Base-by-base conservation (phyloP, 2,329 filamentous ascomycete species). In the Pestalotiopsis sp. region DNA sequence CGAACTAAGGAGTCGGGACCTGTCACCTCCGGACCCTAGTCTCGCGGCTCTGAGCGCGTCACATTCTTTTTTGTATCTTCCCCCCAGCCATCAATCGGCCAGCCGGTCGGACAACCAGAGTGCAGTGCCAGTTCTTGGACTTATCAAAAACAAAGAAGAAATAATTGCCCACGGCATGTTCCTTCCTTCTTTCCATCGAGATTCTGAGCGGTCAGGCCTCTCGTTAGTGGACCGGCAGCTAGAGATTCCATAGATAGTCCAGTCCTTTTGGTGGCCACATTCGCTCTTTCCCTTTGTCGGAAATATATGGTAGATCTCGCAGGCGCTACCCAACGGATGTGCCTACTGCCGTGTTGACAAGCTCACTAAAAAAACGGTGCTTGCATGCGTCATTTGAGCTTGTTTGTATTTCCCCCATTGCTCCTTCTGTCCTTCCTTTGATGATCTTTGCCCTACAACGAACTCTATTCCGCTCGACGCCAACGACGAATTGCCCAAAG, bases 1-100 rank as follows among this genome's bases (percentile, higher is more conserved):
- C 65, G 69, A 72, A 70, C 69, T 72, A 74, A 73, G 69, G 67
- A 72, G 70, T 70, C 76, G 76, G 76, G 70, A 73, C 66, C 67
- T 73, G 69, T 69, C 72, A 73, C 66, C 69, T 72, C 75, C 75
- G 75, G 69, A 67, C 67, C 73, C 72, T 71, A 69, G 70, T 70
- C 68, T 69, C 70, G 68, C 69, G 71, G 70, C 64, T 70, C 68
- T 67, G 68, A 66, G 70, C 71, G 69, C 70, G 69, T 74, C 71
- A 72, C 68, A 72, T 72, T 73, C 72, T 68, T 68, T 57, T 67
- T 62, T 65, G 61, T 62, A 23, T 9, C 36, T 7, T n/a, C 45
- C 36, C 49, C 66, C 64, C 58, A 67, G 36, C 38, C 36, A 12
- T 13, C 17, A 63, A 66, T 67, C 59, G 65, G 49, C 38, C 20